Percentiles rank a stretch among this genome's conserved stretches.
Conservation (phyloP, 441 rosid genomes). For the Corymbia citriodora region DNA sequence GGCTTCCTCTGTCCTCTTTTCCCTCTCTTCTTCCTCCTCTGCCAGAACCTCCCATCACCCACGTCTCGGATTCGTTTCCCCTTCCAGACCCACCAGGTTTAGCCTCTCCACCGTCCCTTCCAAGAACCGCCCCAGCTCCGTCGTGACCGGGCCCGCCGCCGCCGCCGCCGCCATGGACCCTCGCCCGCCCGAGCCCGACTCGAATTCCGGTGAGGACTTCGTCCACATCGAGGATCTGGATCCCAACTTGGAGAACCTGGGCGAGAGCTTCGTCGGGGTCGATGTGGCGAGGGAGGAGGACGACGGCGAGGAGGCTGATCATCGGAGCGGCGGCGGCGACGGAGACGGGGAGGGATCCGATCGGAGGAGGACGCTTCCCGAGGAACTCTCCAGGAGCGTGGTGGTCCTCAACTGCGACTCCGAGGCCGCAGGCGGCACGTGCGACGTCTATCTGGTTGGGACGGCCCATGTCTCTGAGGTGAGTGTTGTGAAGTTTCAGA, state of each 20-base stretch:
- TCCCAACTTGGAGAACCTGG: constrained; percentile 31
- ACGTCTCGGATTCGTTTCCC: background rate
- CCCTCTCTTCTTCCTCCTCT: background rate
- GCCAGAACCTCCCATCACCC: background rate
- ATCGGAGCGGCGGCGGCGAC: constrained; percentile 5
- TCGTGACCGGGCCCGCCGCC: constrained; percentile 7
- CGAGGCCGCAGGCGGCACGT: constrained; percentile 53
- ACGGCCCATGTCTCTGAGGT: constrained; percentile 98
- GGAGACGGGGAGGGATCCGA: constrained; percentile 19
- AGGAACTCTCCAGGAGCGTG: constrained; percentile 62
- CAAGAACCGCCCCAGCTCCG: background rate
- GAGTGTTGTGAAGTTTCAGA: background rate
- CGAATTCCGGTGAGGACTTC: constrained; percentile 54
- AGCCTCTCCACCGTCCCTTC: background rate
- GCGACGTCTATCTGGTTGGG: constrained; percentile 86
- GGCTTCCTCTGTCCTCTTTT: background rate
- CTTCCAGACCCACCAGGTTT: background rate
- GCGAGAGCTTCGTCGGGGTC: constrained; percentile 86
- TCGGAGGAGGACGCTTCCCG: constrained; percentile 42
- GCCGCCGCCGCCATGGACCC: constrained; percentile 29
- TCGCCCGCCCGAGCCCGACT: constrained; percentile 24
- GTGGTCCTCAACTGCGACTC: constrained; percentile 68
- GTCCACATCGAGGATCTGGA: constrained; percentile 72
- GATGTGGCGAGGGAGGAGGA: constrained; percentile 24
- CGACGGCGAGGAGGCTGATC: constrained; percentile 13